Evolutionary conservation across 1,284 basidiomycete species (phyloP).

Genomic region (Ustilago cynodontis): DNA sequence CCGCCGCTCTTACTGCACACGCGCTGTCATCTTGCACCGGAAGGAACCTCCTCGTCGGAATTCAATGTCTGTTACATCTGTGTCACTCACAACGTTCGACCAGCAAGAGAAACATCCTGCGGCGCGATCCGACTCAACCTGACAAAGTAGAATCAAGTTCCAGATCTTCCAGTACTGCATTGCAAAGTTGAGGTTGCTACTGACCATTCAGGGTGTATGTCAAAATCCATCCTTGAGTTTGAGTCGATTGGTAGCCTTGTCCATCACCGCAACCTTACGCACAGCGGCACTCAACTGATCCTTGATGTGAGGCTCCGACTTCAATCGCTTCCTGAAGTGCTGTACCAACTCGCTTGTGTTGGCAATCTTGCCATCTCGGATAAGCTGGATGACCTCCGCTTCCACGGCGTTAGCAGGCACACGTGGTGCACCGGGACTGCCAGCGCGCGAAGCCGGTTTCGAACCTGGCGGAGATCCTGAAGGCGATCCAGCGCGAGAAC

Average conservation of each 20-base stretch:
- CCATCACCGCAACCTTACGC: slow-evolving; percentile 61
- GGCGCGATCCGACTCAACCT: no score
- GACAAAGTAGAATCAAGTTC: no score
- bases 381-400: slow-evolving; percentile 57
- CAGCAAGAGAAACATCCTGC: no score
- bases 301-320: slow-evolving; percentile 61
- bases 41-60: neutral
- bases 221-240: slow-evolving; percentile 60
- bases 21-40: slow-evolving; percentile 10
- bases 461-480: slow-evolving; percentile 33
- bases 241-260: slow-evolving; percentile 60
- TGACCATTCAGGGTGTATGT: neutral
- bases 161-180: no score
- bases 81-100: neutral
- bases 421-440: slow-evolving; percentile 43
- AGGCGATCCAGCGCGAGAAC: slow-evolving; percentile 37
- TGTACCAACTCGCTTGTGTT: slow-evolving; percentile 62
- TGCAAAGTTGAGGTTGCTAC: neutral
- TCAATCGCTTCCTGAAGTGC: slow-evolving; percentile 62
- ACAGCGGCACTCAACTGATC: slow-evolving; percentile 61
- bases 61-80: neutral
- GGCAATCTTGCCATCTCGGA: slow-evolving; percentile 53
- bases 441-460: slow-evolving; percentile 41
- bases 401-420: slow-evolving; percentile 55
- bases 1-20: neutral